Conservation (phyloP, 1,139 yeast genomes). For the Debaryomyces fabryi region DNA sequence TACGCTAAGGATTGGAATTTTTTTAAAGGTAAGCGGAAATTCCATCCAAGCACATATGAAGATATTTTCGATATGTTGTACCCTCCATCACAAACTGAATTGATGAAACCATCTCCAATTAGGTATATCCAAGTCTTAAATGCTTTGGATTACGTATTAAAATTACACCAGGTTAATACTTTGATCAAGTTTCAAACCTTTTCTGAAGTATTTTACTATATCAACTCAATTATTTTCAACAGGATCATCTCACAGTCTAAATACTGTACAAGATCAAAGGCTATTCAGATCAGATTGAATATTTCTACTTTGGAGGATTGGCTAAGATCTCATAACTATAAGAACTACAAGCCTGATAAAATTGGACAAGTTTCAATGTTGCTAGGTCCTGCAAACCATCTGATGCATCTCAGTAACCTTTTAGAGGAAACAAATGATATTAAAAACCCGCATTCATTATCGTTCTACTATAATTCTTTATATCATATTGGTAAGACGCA, state of each 20-base stretch:
- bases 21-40: constrained; percentile 54
- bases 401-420: constrained; percentile 25
- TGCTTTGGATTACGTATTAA: constrained; percentile 83
- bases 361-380: constrained; percentile 31
- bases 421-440: constrained; percentile 20
- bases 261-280: constrained; percentile 78
- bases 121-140: constrained; percentile 84
- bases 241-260: constrained; percentile 64
- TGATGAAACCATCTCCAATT: constrained; percentile 82
- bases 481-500: constrained; percentile 65
- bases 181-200: constrained; percentile 74
- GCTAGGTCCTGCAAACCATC: constrained; percentile 16
- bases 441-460: constrained; percentile 33
- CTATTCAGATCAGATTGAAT: constrained; percentile 86
- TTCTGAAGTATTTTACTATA: constrained; percentile 78
- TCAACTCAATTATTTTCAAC: constrained; percentile 74
- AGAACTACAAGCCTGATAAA: constrained; percentile 49
- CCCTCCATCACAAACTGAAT: constrained; percentile 68
- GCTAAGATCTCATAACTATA: constrained; percentile 78
- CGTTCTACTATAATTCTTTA: constrained; percentile 58
- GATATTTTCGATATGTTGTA: constrained; percentile 69
- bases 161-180: constrained; percentile 78
- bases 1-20: constrained; percentile 79
- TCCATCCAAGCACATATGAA: constrained; percentile 56
- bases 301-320: constrained; percentile 89